Evolutionary conservation across 2,329 filamentous ascomycete species (phyloP).

Genomic region (Pseudofabraea citricarpa): DNA sequence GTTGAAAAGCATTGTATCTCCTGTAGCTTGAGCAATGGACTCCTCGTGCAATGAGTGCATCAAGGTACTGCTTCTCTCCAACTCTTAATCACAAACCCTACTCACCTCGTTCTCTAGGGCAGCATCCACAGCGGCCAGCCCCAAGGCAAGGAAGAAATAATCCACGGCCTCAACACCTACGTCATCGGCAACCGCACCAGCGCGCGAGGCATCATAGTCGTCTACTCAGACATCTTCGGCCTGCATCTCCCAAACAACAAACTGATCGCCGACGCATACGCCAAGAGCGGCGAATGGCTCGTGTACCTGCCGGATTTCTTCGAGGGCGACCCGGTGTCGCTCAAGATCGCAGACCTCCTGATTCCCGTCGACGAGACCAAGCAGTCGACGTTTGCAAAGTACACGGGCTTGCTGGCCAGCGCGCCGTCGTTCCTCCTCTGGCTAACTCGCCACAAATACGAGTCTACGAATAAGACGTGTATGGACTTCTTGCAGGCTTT

Average conservation of each 20-base stretch:
- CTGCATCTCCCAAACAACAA: slow-evolving; percentile 27
- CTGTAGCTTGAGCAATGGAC: too few relatives aligned
- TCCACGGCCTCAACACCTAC: slow-evolving; percentile 34
- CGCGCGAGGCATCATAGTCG: slow-evolving; percentile 24
- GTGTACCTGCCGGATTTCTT: slow-evolving; percentile 30
- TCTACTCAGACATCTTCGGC: slow-evolving; percentile 28
- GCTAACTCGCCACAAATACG: slow-evolving; percentile 29
- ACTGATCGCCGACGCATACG: slow-evolving; percentile 27
- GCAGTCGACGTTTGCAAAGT: slow-evolving; percentile 31
- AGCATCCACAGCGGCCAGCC: slow-evolving; percentile 34
- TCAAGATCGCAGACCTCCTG: slow-evolving; percentile 30
- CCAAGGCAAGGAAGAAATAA: slow-evolving; percentile 30
- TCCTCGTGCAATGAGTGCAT: not conserved
- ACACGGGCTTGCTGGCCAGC: slow-evolving; percentile 32
- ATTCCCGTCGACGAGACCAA: slow-evolving; percentile 31
- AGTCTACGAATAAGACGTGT: slow-evolving; percentile 27
- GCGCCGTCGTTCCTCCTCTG: slow-evolving; percentile 28
- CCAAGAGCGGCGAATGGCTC: slow-evolving; percentile 25
- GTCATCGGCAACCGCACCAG: slow-evolving; percentile 29
- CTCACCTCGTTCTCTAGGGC: slow-evolving; percentile 30
- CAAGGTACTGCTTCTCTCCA: not conserved
- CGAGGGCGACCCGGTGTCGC: slow-evolving; percentile 25
- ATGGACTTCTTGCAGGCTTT: slow-evolving; percentile 29
- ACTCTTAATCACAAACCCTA: not conserved
- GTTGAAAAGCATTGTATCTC: too few relatives aligned